Base-by-base conservation (phyloP, 179 eudicot species). In the Gypsophila paniculata region DNA sequence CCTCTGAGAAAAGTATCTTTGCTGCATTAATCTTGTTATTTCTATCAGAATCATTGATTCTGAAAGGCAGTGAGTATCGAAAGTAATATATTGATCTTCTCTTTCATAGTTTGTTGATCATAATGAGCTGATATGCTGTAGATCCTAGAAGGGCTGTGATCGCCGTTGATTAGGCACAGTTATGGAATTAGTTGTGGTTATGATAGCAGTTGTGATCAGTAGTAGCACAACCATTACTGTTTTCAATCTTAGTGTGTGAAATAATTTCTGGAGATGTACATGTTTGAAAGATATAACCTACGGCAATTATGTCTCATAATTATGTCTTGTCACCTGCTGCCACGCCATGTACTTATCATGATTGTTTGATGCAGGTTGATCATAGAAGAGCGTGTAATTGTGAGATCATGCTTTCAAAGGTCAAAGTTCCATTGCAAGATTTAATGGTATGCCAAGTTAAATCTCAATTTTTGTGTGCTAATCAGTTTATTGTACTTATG, bases 391-490 rank as follows among this genome's bases (percentile, higher is more conserved):
- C 96, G 51, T 90, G 87, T 70, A 93, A 93, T 80, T 90, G 96
- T 78, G 98, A 93, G 78, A 93, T 93, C 72, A 93, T 93, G 96
- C 93, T 93, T 80, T 89, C 98, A 77, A 90, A 93, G 86, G 95
- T 93, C 68, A 93, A 90, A 82, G 86, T 86, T 75, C 89, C 98
- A 36, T 74, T 86, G 78, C 83, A 70, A 32, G 91, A 93, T 39
- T 75, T 93, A 68, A 82, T 84, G 96, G 98, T 93, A 84, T 62
- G 79, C 71, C 62, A 32, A 29, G 39, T 60, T 46, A 1, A 65
- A 23, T 25, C 67, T 29, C 42, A 42, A 42, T 14, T 13, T 26
- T 65, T 29, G 11, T n/a, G 22, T 53, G 26, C 49, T n/a, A n/a
- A 17, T 13, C 51, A 3, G 12, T 23, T 44, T 10, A 46, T 46